Base-by-base conservation (phyloP, 2,329 filamentous ascomycete species). In the Aspergillus arachidicola region DNA sequence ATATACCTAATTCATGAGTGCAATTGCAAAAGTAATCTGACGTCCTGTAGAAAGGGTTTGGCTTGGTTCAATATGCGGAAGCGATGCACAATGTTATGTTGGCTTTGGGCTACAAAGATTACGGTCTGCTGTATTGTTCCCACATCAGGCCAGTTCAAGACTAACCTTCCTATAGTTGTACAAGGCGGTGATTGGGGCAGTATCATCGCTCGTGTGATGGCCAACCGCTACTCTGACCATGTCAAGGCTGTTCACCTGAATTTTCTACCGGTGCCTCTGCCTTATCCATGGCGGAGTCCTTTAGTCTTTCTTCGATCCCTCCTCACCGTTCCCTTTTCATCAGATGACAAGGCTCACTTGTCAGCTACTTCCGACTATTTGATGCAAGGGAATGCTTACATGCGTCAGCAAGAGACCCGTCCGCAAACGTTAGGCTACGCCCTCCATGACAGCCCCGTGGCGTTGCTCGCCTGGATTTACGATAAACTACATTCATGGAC, bases 401-500 rank as follows among this genome's bases (percentile, higher is more conserved):
- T 84, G 66, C 64, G 81, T 1, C 77, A 85, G 63, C 89, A 92
- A 69, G 78, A 79, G 14, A 93, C 91, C 0, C 89, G 89, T 62
- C 91, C 92, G 0, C 87, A 92, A 58, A 94, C 91, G 0, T 72
- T 94, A 0, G 89, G 88, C 0, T 92, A 91, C 70, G 87, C 82
- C 0, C 81, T 94, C 3, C 82, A 86, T 0, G 91, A 93, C 72
- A 89, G 85, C 7, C 92, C 91, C 0, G 85, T 91, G 0, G 90
- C 85, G 0, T 78, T 93, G 3, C 80, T 94, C 1, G 86, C 90
- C 0, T 95, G 92, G 92, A 88, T 94, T 38, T 91, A 91, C 68
- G 92, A 94, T 77, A 94, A 94, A 73, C 78, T 94, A 43, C 86
- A 89, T 68, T 88, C 91, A 69, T 94, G 91, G 91, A 88, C 88